phyloP scores from a whole-genome alignment of 306 rosid species.

The Fragaria nilgerrensis region DNA sequence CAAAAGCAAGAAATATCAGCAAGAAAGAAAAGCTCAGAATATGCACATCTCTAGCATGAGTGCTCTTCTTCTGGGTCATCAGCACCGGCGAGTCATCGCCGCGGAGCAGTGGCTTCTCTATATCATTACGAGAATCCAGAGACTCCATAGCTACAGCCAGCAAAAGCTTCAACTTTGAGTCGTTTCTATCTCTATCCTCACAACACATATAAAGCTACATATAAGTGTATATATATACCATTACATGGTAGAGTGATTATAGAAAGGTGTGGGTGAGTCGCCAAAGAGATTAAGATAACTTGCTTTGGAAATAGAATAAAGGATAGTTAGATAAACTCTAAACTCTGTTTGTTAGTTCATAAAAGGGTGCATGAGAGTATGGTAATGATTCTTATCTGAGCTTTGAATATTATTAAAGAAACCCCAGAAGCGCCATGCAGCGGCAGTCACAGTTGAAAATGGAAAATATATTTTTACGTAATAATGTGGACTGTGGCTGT shows the following conservation, averaged over 20 bases:
- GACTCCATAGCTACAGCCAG: slow-evolving; percentile 42
- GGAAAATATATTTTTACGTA: not conserved
- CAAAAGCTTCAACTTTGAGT: not conserved
- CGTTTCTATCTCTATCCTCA: not conserved
- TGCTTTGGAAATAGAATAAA: not conserved
- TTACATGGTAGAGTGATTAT: not conserved
- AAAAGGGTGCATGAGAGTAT: not conserved
- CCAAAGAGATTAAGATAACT: not conserved
- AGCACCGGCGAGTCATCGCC: slow-evolving; percentile 20
- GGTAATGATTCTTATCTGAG: not conserved
- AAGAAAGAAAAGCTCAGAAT: slow-evolving; percentile 66
- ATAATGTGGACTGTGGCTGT: not conserved
- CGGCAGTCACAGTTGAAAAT: not conserved
- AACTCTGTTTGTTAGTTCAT: not conserved
- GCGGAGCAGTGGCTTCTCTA: slow-evolving; percentile 52
- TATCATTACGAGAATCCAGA: slow-evolving; percentile 31
- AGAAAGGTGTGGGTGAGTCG: not conserved
- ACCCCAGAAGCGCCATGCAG: not conserved
- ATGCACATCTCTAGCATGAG: slow-evolving; percentile 56
- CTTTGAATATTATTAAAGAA: not conserved
- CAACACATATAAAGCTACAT: not conserved
- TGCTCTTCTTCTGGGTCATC: slow-evolving; percentile 20
- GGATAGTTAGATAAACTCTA: not conserved
- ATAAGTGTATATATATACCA: not conserved
- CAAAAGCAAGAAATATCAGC: slow-evolving; percentile 76